Percentiles rank a stretch among this genome's conserved stretches.
These are phyloP conservation scores for Rhododendron williamsianum DNA, from an alignment of 148 eudicot genomes.

Conservation along the genomic window DNA sequence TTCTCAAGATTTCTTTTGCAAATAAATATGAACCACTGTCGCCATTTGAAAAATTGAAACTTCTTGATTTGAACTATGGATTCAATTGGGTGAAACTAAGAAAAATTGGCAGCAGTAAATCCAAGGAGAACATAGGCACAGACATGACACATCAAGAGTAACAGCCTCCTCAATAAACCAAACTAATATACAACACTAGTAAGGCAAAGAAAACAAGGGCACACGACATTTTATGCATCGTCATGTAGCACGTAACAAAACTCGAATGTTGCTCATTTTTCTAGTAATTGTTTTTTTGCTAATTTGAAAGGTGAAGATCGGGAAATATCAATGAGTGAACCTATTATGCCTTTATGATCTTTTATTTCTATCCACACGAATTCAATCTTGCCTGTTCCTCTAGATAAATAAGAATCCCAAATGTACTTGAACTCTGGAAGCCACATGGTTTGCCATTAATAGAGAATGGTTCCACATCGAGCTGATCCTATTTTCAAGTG, in stretches of 20 bases:
- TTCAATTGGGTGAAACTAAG: not conserved
- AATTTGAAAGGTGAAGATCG: not conserved
- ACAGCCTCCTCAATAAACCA: not conserved
- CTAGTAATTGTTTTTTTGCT: not conserved
- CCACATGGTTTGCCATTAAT: no score
- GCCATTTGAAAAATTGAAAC: not conserved
- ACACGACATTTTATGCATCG: not conserved
- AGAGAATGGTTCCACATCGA: no score
- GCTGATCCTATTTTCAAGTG: not conserved
- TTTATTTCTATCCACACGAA: not conserved
- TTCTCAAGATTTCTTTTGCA: not conserved
- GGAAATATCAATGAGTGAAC: not conserved
- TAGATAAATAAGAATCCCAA: not conserved
- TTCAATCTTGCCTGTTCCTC: not conserved
- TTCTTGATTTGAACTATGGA: not conserved
- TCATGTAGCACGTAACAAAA: not conserved
- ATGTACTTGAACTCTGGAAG: not conserved
- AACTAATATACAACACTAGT: not conserved
- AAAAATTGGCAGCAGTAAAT: not conserved
- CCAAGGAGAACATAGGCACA: not conserved
- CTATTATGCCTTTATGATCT: not conserved
- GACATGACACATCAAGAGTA: not conserved
- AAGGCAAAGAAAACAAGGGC: not conserved
- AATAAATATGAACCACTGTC: not conserved
- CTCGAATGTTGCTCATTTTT: not conserved